These are phyloP conservation scores for Metschnikowia lachancei DNA, from an alignment of 805 yeast genomes.

Conservation along the genomic window DNA sequence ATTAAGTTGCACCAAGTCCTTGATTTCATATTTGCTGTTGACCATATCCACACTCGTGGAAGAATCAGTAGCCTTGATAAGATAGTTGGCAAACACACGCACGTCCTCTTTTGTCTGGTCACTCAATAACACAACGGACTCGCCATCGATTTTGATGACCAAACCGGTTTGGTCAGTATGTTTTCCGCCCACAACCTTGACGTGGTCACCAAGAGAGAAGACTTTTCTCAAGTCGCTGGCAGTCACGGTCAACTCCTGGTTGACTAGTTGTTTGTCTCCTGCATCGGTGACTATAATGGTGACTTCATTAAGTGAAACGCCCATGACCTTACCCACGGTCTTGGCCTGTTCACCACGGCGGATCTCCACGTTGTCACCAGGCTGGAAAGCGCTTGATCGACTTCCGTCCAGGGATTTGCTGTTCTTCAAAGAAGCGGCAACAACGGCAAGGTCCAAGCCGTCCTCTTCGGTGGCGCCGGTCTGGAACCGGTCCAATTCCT, in stretches of 20 bases:
- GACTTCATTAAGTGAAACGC: slow-evolving; percentile 57
- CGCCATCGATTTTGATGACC: slow-evolving; percentile 77
- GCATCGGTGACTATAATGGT: slow-evolving; percentile 49
- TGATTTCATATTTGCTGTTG: slow-evolving; percentile 77
- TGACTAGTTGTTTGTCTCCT: slow-evolving; percentile 54
- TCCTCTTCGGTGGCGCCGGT: slow-evolving; percentile 69
- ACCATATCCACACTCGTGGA: slow-evolving; percentile 54
- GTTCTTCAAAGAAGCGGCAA: slow-evolving; percentile 81
- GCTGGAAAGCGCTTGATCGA: slow-evolving; percentile 58
- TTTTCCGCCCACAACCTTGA: slow-evolving; percentile 86
- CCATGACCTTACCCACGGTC: slow-evolving; percentile 73
- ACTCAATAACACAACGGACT: slow-evolving; percentile 84
- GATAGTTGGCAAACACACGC: slow-evolving; percentile 87
- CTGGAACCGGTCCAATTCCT: slow-evolving; percentile 80
- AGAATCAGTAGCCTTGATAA: slow-evolving; percentile 89
- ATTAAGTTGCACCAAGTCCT: slow-evolving; percentile 85
- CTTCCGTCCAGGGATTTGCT: slow-evolving; percentile 29
- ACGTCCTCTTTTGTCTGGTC: slow-evolving; percentile 87
- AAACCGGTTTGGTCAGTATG: slow-evolving; percentile 93
- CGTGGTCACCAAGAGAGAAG: slow-evolving; percentile 91
- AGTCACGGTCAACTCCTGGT: slow-evolving; percentile 76
- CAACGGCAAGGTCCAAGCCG: slow-evolving; percentile 81
- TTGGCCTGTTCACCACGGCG: slow-evolving; percentile 92
- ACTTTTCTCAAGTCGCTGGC: slow-evolving; percentile 77
- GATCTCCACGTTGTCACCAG: slow-evolving; percentile 92